These are phyloP conservation scores for Ceratonia siliqua DNA, from an alignment of 306 rosid genomes.

Conservation along the genomic window DNA sequence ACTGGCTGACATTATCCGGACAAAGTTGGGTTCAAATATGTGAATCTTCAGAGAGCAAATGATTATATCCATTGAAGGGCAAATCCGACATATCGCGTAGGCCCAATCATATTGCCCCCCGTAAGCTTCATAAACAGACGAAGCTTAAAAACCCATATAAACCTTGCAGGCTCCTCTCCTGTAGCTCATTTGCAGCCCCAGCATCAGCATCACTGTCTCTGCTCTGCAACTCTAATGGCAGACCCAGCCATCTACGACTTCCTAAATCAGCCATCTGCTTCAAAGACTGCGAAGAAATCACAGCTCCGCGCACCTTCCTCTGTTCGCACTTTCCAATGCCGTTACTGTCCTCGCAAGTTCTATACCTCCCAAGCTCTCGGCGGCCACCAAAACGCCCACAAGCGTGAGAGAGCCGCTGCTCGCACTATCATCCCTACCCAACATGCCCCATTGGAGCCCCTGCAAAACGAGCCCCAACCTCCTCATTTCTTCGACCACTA, in stretches of 20 bases:
- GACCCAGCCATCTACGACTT: constrained; percentile 38
- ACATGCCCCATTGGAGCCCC: not conserved
- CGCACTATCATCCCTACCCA: constrained; percentile 5
- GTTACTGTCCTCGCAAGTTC: constrained; percentile 62
- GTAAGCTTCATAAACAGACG: too few relatives aligned
- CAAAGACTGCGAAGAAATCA: not conserved
- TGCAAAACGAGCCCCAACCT: not conserved
- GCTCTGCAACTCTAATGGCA: constrained; percentile 29
- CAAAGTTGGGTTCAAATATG: too few relatives aligned
- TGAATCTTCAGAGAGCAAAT: too few relatives aligned
- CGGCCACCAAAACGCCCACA: constrained; percentile 79
- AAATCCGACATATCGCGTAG: too few relatives aligned
- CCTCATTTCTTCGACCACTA: constrained; percentile 16
- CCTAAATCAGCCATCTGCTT: constrained; percentile 19
- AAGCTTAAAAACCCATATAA: too few relatives aligned
- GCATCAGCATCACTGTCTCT: not conserved
- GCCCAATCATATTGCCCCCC: too few relatives aligned
- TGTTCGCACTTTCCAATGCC: constrained; percentile 43
- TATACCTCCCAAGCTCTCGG: constrained; percentile 73
- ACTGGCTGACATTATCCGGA: too few relatives aligned
- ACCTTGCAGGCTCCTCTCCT: not conserved
- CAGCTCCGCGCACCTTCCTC: not conserved
- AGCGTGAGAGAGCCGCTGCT: constrained; percentile 60
- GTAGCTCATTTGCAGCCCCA: too few relatives aligned
- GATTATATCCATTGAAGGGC: too few relatives aligned